These are phyloP conservation scores for Aureobasidium zeae DNA, from an alignment of 2,329 filamentous ascomycete species.

Conservation along the genomic window DNA sequence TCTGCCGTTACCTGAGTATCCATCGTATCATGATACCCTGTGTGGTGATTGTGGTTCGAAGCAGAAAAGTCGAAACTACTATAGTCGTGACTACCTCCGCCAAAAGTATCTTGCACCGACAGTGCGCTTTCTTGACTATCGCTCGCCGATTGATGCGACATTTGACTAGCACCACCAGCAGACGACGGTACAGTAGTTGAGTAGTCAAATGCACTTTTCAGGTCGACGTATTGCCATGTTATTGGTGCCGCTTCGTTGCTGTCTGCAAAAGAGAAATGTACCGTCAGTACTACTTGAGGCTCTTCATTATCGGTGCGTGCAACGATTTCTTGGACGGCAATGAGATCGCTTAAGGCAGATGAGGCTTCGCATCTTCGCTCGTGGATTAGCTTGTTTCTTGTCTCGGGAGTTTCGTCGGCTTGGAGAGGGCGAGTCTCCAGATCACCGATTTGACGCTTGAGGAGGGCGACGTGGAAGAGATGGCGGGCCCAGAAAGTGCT, in stretches of 20 bases:
- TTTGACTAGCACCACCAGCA: not conserved
- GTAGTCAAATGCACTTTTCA: not conserved
- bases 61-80: constrained; percentile 17
- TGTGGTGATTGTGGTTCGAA: not conserved
- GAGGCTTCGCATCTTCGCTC: constrained; percentile 23
- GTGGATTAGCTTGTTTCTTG: constrained; percentile 15
- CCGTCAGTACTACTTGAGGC: constrained; percentile 26
- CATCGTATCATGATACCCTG: constrained; percentile 4
- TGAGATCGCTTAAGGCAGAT: constrained; percentile 29
- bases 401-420: constrained; percentile 17
- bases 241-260: constrained; percentile 26
- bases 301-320: constrained; percentile 25
- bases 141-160: constrained; percentile 8
- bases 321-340: constrained; percentile 36
- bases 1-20: not conserved
- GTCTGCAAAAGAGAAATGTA: constrained; percentile 32
- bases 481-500: constrained; percentile 37
- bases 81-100: constrained; percentile 18
- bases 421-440: constrained; percentile 20
- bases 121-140: constrained; percentile 17
- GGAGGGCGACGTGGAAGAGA: constrained; percentile 26
- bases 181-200: not conserved
- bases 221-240: constrained; percentile 26
- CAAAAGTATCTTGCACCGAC: constrained; percentile 25
- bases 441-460: constrained; percentile 16